A percentile compares a stretch with the other conserved stretches of the same genome.
Evolutionary conservation across 208 protist species (phyloP).

Genomic region (Leishmania braziliensis): DNA sequence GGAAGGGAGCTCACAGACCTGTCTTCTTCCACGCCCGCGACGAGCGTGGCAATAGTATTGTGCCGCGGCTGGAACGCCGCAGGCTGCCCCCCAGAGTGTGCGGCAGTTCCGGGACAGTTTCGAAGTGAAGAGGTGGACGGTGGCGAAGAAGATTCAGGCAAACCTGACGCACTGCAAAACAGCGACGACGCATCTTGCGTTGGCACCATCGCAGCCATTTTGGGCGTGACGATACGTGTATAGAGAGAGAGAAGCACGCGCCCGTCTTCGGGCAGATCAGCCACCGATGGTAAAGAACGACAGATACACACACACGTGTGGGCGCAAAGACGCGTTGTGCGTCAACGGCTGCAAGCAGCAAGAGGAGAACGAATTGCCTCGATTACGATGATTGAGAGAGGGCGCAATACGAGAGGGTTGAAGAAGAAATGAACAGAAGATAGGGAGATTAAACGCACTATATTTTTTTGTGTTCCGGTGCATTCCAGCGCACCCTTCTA

Average conservation of each 20-base stretch:
- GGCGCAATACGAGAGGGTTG: not conserved
- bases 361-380: not conserved
- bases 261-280: not conserved
- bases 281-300: not conserved
- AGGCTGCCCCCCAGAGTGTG: not conserved
- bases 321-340: not conserved
- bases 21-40: constrained; percentile 3
- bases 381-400: too few relatives aligned
- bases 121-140: not conserved
- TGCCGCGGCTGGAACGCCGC: not conserved
- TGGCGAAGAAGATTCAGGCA: not conserved
- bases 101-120: not conserved
- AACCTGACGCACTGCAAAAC: not conserved
- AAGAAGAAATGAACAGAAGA: not conserved
- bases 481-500: not conserved
- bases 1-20: constrained; percentile 4
- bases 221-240: not conserved
- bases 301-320: not conserved
- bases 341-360: not conserved
- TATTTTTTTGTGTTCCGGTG: not conserved
- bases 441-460: not conserved
- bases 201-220: not conserved
- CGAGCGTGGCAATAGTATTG: not conserved
- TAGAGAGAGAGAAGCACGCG: not conserved
- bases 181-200: not conserved